phyloP scores from a whole-genome alignment of 2,329 filamentous ascomycete genomes.

The Ophiostoma triangulosporum region DNA sequence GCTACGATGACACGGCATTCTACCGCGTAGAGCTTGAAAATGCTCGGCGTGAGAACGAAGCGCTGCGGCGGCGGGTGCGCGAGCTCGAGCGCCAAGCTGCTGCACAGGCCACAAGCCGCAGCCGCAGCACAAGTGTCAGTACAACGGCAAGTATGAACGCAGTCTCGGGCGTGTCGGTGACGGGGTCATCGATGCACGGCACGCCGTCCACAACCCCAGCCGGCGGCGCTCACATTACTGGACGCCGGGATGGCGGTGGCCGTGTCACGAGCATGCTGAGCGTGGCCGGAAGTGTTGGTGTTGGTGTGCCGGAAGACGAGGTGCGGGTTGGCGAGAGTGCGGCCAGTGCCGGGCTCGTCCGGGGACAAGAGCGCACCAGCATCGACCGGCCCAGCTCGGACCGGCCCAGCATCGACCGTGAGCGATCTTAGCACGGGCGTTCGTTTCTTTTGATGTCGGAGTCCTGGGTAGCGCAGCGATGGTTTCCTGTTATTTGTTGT shows the following conservation, averaged over 20 bases:
- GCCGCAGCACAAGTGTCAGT: constrained; percentile 37
- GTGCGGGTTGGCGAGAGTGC: constrained; percentile 49
- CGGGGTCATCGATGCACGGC: constrained; percentile 17
- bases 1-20: constrained; percentile 49
- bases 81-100: constrained; percentile 39
- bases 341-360: constrained; percentile 30
- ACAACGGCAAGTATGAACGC: constrained; percentile 38
- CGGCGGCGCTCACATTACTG: constrained; percentile 31
- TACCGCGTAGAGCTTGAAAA: constrained; percentile 46
- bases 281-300: constrained; percentile 25
- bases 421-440: background rate
- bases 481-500: background rate
- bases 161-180: constrained; percentile 17
- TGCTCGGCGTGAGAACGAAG: constrained; percentile 51
- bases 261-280: constrained; percentile 34
- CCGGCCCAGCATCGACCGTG: background rate
- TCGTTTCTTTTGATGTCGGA: background rate
- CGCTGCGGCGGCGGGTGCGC: constrained; percentile 44
- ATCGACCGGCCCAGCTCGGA: background rate
- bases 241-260: constrained; percentile 30
- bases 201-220: constrained; percentile 11
- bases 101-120: constrained; percentile 21
- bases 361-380: constrained; percentile 6
- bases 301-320: constrained; percentile 47
- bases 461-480: background rate